Evolutionary conservation across 208 protist species (phyloP), one percentile per base, ranked within the genome.

Genomic region (Acanthamoeba quina): DNA sequence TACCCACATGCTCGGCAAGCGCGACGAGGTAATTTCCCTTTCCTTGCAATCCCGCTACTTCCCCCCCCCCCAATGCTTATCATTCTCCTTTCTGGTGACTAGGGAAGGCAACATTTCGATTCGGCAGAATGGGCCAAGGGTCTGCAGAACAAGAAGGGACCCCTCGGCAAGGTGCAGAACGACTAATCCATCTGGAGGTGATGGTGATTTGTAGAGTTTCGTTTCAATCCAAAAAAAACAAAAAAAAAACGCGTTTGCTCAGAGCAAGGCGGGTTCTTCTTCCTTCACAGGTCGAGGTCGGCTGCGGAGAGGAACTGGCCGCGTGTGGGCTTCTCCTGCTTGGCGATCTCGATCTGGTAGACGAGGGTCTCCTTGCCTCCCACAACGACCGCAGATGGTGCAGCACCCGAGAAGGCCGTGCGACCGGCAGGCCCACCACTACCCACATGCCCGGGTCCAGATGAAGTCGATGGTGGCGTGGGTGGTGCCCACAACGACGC

Each of bases 71-170:
- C 37, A 49, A 49, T 41, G 56, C n/a, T 5, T 10, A 15, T 56
- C 56, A 41, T 52, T 9, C 37, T 13, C 17, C 19, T 0, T 0
- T 37, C 41, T 9, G n/a, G 31, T 21, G 9, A 41, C 1, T 11
- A 92, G 86, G 86, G 86, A n/a, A 70, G 86, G 52, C 86, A 92
- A 41, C 86, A 92, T 21, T 92, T 92, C n/a, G 86, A 92, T 24
- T 92, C 86, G 41, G 86, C 86, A 29, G 86, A 92, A 29, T 92
- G 86, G 86, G 86, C 86, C 26, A 92, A 92, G 86, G 49, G 49
- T 21, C 52, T 92, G 31, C 64, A 70, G 60, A 76, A 78, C 64
- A 92, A 92, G 86, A 92, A 92, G 86, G 86, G 86, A 52, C 86
- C 86, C 37, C 34, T 92, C 5, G 86, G 60, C 62, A 92, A 92